phyloP scores from a whole-genome alignment of 1,284 basidiomycete species.

The Coniferiporia weirii region DNA sequence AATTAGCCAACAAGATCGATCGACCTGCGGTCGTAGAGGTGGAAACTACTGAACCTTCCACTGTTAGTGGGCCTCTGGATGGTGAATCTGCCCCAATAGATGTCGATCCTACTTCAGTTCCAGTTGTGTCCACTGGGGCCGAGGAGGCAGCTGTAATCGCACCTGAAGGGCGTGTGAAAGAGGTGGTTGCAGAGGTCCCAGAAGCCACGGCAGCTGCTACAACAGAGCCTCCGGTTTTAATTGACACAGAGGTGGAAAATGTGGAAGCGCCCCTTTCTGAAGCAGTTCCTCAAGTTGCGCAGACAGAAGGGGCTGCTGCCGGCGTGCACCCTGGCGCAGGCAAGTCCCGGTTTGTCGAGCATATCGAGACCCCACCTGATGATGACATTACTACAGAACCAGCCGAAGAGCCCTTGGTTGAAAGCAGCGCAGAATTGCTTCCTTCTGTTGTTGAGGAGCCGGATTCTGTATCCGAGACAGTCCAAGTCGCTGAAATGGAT shows the following conservation, averaged over 20 bases:
- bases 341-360: slow-evolving; percentile 16
- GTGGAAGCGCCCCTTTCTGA: neutral
- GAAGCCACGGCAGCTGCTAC: neutral
- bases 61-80: neutral
- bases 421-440: neutral
- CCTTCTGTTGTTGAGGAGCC: neutral
- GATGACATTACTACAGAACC: neutral
- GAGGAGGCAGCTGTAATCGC: neutral
- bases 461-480: too few species aligned
- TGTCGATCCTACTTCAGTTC: neutral
- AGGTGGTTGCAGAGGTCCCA: neutral
- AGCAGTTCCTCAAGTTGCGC: neutral
- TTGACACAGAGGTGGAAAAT: neutral
- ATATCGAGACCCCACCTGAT: slow-evolving; percentile 8
- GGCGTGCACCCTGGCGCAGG: slow-evolving; percentile 8
- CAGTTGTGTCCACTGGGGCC: neutral
- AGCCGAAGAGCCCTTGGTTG: neutral
- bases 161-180: neutral
- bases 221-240: neutral
- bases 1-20: neutral
- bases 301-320: slow-evolving; percentile 1
- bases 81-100: neutral
- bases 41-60: neutral
- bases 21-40: neutral
- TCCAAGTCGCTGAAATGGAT: too few species aligned